Evolutionary conservation across 441 rosid species (phyloP), one percentile per base, ranked within the genome.

Genomic region (Arabidopsis hybrid): DNA sequence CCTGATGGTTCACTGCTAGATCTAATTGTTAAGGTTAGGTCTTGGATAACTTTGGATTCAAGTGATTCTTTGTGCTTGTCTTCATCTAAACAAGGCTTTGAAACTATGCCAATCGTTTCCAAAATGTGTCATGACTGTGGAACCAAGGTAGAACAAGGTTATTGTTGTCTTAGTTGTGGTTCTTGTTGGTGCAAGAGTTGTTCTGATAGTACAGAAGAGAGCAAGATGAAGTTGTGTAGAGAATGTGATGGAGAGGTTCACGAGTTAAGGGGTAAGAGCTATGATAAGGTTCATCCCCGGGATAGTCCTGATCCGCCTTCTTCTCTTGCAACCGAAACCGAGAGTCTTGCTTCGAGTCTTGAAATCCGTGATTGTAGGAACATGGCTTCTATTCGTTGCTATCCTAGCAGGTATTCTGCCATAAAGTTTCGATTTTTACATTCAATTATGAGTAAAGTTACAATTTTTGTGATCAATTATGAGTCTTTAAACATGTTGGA

Each of bases 261-360:
- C 57, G 87, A 82, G 65, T 72, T 78, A 42, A 83, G 78, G 63
- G 84, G 82, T 71, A 85, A 81, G 78, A 78, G 52, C 74, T 77
- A 76, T 78, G 89, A 95, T 73, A 92, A 95, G 65, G 92, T 92
- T 47, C 88, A 92, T 78, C 97, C 99, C 46, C 71, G 87, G 3
- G 83, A 80, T 46, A 82, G 86, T 79, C 86, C 86, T 31, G 81
- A 83, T 45, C 85, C 91, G 1, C 91, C 84, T 4, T 13, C 64
- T 81, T 81, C 67, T 79, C 68, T 66, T 52, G 77, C 57, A 36
- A 32, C 3, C 4, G 85, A 62, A 58, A 79, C 70, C 65, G 85
- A 87, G 80, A 74, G 7, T 66, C 83, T 86, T 63, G 71, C 78
- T 59, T 75, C 46, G 55, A 84, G 62, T 79, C 85, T 86, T 77